phyloP scores from a whole-genome alignment of 352 stramenopile species.

The Globisporangium splendens region DNA sequence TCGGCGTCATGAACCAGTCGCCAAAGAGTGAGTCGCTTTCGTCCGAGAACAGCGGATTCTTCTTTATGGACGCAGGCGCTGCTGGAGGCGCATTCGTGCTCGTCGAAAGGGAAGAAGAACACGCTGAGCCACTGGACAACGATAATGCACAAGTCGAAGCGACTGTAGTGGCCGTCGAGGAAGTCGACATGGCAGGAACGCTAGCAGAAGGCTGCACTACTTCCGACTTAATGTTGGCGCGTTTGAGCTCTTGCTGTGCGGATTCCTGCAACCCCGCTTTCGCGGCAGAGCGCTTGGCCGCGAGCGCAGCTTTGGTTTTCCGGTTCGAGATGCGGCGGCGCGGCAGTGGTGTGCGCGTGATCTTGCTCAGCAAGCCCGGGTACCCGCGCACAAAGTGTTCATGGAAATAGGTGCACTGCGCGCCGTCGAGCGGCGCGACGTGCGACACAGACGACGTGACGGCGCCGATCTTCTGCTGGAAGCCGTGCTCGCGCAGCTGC shows the following conservation, averaged over 20 bases:
- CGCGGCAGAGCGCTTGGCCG: not conserved
- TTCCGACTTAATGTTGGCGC: too few relatives aligned
- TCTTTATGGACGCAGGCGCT: not conserved
- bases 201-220: slow-evolving; percentile 13
- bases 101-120: not conserved
- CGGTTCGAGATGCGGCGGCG: slow-evolving; percentile 24
- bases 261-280: not conserved
- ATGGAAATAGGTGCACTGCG: slow-evolving; percentile 30
- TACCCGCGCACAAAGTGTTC: slow-evolving; percentile 42
- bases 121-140: not conserved
- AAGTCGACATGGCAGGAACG: not conserved
- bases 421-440: not conserved
- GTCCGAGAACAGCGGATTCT: slow-evolving; percentile 16
- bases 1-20: slow-evolving; percentile 13
- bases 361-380: slow-evolving; percentile 32
- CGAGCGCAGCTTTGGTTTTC: slow-evolving; percentile 11
- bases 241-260: slow-evolving; percentile 16
- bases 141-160: not conserved
- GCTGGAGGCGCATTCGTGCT: not conserved
- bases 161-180: not conserved
- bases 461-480: slow-evolving; percentile 19
- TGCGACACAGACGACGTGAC: slow-evolving; percentile 5
- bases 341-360: slow-evolving; percentile 34
- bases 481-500: slow-evolving; percentile 68
- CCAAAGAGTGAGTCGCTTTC: slow-evolving; percentile 9